phyloP scores from a whole-genome alignment of 371 early-diverging fungal species.

The Rhizopus sp. region DNA sequence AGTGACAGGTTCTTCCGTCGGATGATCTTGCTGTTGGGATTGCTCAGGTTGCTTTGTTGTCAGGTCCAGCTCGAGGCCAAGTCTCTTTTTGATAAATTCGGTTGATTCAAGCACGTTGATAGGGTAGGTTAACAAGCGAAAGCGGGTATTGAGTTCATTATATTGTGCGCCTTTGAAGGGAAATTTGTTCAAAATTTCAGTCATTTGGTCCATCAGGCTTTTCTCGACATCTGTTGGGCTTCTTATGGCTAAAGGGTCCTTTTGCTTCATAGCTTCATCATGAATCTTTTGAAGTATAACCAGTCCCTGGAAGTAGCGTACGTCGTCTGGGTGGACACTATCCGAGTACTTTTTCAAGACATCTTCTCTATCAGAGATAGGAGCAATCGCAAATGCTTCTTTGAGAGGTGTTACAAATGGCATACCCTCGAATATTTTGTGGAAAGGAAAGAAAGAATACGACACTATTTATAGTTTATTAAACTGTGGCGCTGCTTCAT shows the following conservation, averaged over 20 bases:
- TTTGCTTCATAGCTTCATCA: constrained; percentile 11
- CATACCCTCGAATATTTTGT: constrained; percentile 6
- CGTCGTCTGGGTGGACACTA: constrained; percentile 30
- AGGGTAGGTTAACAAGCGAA: constrained; percentile 35
- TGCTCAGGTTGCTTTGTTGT: not conserved
- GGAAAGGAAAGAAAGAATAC: constrained; percentile 7
- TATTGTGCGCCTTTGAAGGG: not conserved
- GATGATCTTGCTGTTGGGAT: constrained; percentile 5
- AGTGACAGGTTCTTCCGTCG: not conserved
- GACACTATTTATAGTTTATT: not conserved
- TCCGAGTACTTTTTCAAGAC: not conserved
- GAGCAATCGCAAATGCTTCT: constrained; percentile 22
- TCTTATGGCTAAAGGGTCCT: constrained; percentile 17
- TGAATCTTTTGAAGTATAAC: constrained; percentile 37
- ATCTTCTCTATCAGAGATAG: constrained; percentile 13
- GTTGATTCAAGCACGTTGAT: constrained; percentile 22
- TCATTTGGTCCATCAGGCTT: constrained; percentile 24
- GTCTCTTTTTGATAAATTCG: constrained; percentile 26
- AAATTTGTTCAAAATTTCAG: constrained; percentile 8
- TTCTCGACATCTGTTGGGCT: constrained; percentile 24
- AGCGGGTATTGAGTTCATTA: constrained; percentile 29
- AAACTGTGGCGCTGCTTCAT: too few relatives aligned
- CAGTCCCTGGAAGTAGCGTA: constrained; percentile 39
- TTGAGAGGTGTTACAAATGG: constrained; percentile 17
- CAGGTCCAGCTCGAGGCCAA: constrained; percentile 14